Evolutionary conservation across 1,284 basidiomycete species (phyloP), one percentile per base, ranked within the genome.

Genomic region (Chondrostereum purpureum): DNA sequence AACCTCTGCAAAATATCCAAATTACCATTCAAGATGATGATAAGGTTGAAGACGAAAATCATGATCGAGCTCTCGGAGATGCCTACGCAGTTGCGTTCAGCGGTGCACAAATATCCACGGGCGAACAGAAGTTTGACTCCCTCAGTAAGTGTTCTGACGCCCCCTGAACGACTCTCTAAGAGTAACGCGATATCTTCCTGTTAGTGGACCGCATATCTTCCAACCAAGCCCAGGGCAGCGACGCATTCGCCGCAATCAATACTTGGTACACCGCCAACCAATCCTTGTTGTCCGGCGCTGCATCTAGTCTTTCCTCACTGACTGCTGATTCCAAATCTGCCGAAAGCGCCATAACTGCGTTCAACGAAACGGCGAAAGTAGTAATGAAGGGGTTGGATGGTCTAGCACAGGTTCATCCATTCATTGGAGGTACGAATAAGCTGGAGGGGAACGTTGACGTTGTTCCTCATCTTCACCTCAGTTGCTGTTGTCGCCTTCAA

Each of bases 401-500:
- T 8, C 48, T 62, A 1, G 47, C 45, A 5, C 22, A 53, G 39
- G 20, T 61, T 2, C 61, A 64, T 56, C 60, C 62, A 1, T 59
- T 61, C 34, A 50, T 63, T 20, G 55, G 50, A 37, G 56, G 62
- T 64, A 24, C 3, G 53, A 43, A 3, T n/a, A n/a, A n/a, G n/a
- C n/a, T n/a, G n/a, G n/a, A n/a, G n/a, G n/a, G n/a, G n/a, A n/a
- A n/a, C 22, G 4, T 20, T 40, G 5, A 16, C 31, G 17, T 24
- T 20, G 38, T 16, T 20, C 14, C 19, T 8, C n/a, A n/a, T n/a
- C n/a, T n/a, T n/a, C n/a, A n/a, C n/a, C 22, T 10, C 27, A 75
- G 73, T 66, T 16, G 68, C 64, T 14, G 68, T 74, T 1, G 46
- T 62, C 20, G 69, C 72, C 0, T 74, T 75, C 57, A 66, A 68